These are phyloP conservation scores for Papiliotrema flavescens DNA, from an alignment of 1,284 basidiomycete species.

Conservation along the genomic window DNA sequence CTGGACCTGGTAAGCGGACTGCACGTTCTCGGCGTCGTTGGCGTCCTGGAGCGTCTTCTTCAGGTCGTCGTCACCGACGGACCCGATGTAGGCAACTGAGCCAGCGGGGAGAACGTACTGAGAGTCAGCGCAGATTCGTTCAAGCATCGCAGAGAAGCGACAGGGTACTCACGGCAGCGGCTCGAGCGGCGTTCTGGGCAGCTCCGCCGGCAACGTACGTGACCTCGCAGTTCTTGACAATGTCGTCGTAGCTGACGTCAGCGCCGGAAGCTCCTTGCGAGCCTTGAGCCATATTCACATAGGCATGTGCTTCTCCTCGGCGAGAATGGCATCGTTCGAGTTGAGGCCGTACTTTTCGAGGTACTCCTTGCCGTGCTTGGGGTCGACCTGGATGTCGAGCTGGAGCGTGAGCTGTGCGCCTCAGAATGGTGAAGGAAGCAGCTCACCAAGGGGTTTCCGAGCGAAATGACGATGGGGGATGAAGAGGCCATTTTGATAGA, in stretches of 20 bases:
- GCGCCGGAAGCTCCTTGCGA: neutral
- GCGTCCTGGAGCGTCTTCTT: slow-evolving; percentile 86
- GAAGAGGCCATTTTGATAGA: slow-evolving; percentile 10
- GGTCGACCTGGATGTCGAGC: slow-evolving; percentile 79
- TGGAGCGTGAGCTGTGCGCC: slow-evolving; percentile 10
- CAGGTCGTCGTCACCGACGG: slow-evolving; percentile 88
- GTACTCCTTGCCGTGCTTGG: slow-evolving; percentile 67
- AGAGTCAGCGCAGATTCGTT: neutral
- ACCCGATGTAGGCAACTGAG: slow-evolving; percentile 92
- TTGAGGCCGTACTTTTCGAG: slow-evolving; percentile 89
- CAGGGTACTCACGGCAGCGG: slow-evolving; percentile 74
- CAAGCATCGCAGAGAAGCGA: neutral
- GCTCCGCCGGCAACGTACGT: slow-evolving; percentile 96
- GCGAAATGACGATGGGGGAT: slow-evolving; percentile 60
- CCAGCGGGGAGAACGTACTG: slow-evolving; percentile 85
- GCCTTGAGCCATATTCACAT: slow-evolving; percentile 57
- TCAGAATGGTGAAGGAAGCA: neutral
- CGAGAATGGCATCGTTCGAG: slow-evolving; percentile 95
- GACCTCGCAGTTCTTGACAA: slow-evolving; percentile 71
- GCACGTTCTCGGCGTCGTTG: slow-evolving; percentile 88
- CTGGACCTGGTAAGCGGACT: slow-evolving; percentile 84
- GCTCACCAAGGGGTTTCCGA: slow-evolving; percentile 73
- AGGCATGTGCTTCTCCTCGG: slow-evolving; percentile 78
- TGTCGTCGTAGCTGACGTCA: slow-evolving; percentile 73
- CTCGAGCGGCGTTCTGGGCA: slow-evolving; percentile 93